Evolutionary conservation across 257 asterid species (phyloP).

Genomic region (Salvia splendens): DNA sequence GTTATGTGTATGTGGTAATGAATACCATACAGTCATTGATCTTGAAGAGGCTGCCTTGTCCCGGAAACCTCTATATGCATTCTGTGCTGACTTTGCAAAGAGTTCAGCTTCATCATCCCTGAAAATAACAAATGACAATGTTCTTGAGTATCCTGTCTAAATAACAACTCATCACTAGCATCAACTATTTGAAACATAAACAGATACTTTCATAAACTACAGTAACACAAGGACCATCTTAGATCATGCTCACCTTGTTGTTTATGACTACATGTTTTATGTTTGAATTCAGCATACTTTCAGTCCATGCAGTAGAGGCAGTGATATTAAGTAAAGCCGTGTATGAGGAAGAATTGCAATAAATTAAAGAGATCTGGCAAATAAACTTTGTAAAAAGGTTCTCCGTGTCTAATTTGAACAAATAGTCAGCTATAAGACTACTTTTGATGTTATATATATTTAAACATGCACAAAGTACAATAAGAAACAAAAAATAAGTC

Average conservation of each 20-base stretch:
- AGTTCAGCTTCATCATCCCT: conserved; percentile 94
- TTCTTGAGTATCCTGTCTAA: not conserved
- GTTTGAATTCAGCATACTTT: not conserved
- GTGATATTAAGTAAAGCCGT: not conserved
- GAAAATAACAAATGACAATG: conserved; percentile 28
- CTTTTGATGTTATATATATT: not conserved
- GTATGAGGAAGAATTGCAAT: conserved; percentile 8
- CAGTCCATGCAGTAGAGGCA: not conserved
- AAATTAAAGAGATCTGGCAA: not conserved
- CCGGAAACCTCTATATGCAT: conserved; percentile 76
- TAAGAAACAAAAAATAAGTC: not conserved
- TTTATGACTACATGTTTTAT: not conserved
- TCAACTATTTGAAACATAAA: conserved; percentile 1
- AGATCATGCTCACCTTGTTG: conserved; percentile 11
- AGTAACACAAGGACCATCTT: not conserved
- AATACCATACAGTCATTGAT: conserved; percentile 80
- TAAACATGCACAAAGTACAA: not conserved
- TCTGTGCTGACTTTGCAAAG: conserved; percentile 83
- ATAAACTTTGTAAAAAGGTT: not conserved
- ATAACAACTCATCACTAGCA: conserved; percentile 23
- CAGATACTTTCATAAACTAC: conserved; percentile 9
- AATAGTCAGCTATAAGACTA: not conserved
- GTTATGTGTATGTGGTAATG: conserved; percentile 27
- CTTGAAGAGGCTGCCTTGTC: conserved; percentile 97
- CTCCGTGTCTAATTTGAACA: not conserved